Evolutionary conservation across 1,284 basidiomycete genomes (phyloP), one percentile per base, ranked within the genome.

Genomic region (Meira miltonrushii): DNA sequence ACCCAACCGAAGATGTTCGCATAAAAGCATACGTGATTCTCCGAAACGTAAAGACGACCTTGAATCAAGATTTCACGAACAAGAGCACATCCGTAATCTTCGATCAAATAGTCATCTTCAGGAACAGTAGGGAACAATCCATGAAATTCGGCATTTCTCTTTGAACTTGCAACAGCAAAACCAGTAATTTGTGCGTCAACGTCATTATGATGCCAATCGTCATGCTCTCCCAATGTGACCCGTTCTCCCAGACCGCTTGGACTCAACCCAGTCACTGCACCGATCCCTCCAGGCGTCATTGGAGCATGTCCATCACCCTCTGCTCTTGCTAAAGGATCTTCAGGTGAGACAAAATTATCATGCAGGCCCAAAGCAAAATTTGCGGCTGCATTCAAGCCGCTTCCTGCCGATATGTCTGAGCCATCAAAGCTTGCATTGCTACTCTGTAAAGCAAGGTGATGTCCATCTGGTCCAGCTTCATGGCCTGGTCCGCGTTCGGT

Each of bases 1-100:
- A 96, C 88, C 94, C 94, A 98, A 48, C 94, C 94, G 79, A 98
- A 95, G 56, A 99, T 96, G 78, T 96, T 98, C 21, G 95, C 93
- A 74, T 98, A 90, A 82, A 98, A 98, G 81, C 91, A 96, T 15
- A 97, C 84, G 77, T 97, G 93, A 79, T 97, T 94, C 80, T 98
- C 95, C 1, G 93, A 97, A 23, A 98, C 90, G 79, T 98, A 98
- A 54, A 98, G 79, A 2, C 94, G 84, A 2, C 94, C 94, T 82
- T 98, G 94, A 37, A 97, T 89, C 28, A 98, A 83, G 67, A 98
- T 97, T 78, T 98, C 95, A 55, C 92, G 86, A 74, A 95, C 91
- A 12, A 97, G 79, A 0, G 94, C 95, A 78, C 95, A 98, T 2
- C 94, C 93, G 71, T 98, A 98, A 79, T 97, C 94, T 80, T 98